Base-by-base conservation (phyloP, 139 green algal genomes). In the Gonium pectorale region DNA sequence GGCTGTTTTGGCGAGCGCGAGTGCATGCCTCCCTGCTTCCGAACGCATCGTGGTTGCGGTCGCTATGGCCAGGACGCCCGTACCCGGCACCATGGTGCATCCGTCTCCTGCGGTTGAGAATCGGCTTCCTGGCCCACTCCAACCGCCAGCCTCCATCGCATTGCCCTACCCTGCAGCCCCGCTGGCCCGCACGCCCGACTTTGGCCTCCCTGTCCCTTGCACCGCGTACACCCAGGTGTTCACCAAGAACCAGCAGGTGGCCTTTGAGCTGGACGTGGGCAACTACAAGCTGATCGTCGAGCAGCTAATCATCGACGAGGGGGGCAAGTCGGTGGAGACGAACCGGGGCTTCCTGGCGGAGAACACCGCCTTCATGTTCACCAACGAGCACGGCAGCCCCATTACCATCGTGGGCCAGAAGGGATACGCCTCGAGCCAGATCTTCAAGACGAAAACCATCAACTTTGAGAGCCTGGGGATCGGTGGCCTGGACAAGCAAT, bases 381-480 rank as follows among this genome's bases (percentile, higher is more conserved):
- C 89, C 63, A 95, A 95, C 49, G 69, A 85, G 26, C 81, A 81
- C 72, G 82, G 52, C 81, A 92, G 92, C 64, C 71, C 89, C 33
- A 90, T 99, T 68, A 97, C 97, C 77, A 91, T 98, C 31, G 75
- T 67, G 5, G 94, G 94, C n/a, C 95, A 98, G 88, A 91, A 92
- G 66, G 90, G 89, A 67, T 91, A 93, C 63, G 84, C 91, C 26
- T 86, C 88, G 27, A 95, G 92, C 27, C 94, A 98, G 90, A 92
- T 99, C 63, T 99, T 99, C 93, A 99, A 98, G 90, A 72, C 86
- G 26, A 98, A 98, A 81, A 95, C 97, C 74, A 94, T 99, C 86
- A 97, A 97, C 86, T 99, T 99, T 88, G 91, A 98, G 87, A 94
- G 95, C 88, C 93, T 99, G 71, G 98, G 98, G 62, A 99, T 99